These are phyloP conservation scores for Nothopassalora personata DNA, from an alignment of 2,329 filamentous ascomycete species.

Conservation along the genomic window DNA sequence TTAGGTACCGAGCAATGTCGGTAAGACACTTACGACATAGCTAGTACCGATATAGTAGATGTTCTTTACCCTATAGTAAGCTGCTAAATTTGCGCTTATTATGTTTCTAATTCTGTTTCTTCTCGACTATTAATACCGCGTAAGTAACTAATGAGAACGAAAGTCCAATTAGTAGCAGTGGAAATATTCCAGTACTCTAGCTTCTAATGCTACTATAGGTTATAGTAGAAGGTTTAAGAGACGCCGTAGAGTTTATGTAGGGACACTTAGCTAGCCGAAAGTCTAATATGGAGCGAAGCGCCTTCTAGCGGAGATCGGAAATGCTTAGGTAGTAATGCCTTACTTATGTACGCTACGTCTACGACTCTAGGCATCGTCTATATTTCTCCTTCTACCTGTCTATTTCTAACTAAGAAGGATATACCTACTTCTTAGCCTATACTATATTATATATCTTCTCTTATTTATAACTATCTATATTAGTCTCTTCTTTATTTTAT, in stretches of 20 bases:
- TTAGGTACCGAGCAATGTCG: not conserved
- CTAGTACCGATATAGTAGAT: constrained; percentile 72
- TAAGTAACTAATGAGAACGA: not conserved
- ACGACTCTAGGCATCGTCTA: too few species aligned
- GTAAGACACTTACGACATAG: constrained; percentile 57
- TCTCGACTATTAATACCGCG: not conserved
- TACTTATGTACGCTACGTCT: too few species aligned
- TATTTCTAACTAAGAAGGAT: too few species aligned
- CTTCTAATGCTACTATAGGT: not conserved
- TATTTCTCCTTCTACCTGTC: too few species aligned
- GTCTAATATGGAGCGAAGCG: not conserved
- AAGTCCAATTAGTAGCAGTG: not conserved
- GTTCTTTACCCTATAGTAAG: constrained; percentile 34
- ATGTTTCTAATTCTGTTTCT: constrained; percentile 2
- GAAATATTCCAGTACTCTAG: not conserved
- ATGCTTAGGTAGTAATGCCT: not conserved
- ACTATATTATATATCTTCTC: too few species aligned
- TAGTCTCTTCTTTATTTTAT: too few species aligned
- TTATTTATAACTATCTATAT: too few species aligned
- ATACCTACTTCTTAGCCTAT: too few species aligned
- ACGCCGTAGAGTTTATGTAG: not conserved
- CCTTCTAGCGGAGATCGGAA: too few species aligned
- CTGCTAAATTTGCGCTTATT: not conserved
- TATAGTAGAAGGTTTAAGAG: not conserved
- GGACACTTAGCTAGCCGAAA: not conserved